Percentiles rank a stretch among this genome's conserved stretches.
Evolutionary conservation across 1,284 basidiomycete species (phyloP).

Genomic region (Jaminaea rosea): DNA sequence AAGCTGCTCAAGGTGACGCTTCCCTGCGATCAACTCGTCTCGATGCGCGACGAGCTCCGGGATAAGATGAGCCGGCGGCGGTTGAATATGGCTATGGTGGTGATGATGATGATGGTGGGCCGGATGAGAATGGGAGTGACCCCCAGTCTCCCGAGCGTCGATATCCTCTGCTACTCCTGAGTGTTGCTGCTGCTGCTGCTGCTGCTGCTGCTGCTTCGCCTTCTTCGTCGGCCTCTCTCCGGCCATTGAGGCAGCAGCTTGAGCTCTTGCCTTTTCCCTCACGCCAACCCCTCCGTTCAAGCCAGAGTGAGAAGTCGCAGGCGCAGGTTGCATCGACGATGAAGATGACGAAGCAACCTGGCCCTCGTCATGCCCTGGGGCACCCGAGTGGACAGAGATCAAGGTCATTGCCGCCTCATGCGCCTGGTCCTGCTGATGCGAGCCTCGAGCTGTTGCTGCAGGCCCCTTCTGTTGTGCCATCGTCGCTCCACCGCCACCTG

Average conservation of each 20-base stretch:
- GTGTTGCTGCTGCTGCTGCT: background rate
- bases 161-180: background rate
- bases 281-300: too few relatives aligned
- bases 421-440: background rate
- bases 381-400: conserved; percentile 32
- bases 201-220: too few relatives aligned
- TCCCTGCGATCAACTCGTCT: conserved; percentile 33
- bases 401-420: conserved; percentile 40
- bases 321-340: too few relatives aligned
- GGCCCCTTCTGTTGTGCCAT: background rate
- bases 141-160: background rate
- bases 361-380: too few relatives aligned
- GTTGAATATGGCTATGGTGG: conserved; percentile 19
- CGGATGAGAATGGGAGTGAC: conserved; percentile 4
- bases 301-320: too few relatives aligned
- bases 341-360: too few relatives aligned
- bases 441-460: background rate
- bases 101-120: conserved; percentile 21
- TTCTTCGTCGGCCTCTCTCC: background rate
- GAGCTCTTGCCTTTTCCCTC: background rate
- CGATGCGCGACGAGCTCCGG: conserved; percentile 30
- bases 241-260: background rate
- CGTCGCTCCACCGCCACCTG: background rate
- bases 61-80: conserved; percentile 8
- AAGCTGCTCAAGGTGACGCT: conserved; percentile 28